Conservation (phyloP, 345 rosid genomes). For the Linum lewisii region DNA sequence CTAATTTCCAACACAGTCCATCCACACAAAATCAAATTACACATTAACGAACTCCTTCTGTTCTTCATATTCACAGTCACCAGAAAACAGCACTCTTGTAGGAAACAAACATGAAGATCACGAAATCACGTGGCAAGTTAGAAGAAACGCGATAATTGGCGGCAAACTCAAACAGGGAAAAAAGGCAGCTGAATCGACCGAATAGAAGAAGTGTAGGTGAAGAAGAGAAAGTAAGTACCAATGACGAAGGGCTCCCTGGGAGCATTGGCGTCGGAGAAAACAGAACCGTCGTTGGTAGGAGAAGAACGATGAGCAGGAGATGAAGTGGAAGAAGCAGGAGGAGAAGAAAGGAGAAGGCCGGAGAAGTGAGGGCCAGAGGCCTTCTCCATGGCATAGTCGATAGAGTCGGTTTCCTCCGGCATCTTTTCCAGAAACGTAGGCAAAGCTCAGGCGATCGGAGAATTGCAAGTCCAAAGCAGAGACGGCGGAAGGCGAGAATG, state of each 20-base stretch:
- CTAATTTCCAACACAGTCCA: not conserved
- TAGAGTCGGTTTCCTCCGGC: constrained; percentile 48
- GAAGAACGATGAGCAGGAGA: constrained; percentile 19
- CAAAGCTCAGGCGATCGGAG: not conserved
- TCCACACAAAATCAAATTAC: not conserved
- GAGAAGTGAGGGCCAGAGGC: constrained; percentile 99
- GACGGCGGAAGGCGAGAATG: not conserved
- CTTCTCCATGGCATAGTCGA: constrained; percentile 91
- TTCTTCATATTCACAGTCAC: not conserved
- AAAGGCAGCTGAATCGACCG: not conserved
- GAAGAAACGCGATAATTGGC: not conserved
- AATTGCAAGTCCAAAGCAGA: not conserved
- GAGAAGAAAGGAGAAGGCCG: constrained; percentile 69
- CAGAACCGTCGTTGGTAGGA: not conserved
- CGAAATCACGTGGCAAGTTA: not conserved
- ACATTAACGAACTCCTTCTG: not conserved
- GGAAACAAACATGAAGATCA: no score
- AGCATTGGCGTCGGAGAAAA: not conserved
- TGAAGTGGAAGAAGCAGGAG: constrained; percentile 36
- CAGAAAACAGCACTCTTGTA: not conserved
- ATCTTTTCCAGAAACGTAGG: constrained; percentile 11
- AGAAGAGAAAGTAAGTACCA: not conserved
- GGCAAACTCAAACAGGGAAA: not conserved
- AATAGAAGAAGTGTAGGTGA: not conserved
- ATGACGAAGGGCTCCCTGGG: constrained; percentile 5